Base-by-base conservation (phyloP, 2,329 filamentous ascomycete genomes). In the Alternaria consortialis region DNA sequence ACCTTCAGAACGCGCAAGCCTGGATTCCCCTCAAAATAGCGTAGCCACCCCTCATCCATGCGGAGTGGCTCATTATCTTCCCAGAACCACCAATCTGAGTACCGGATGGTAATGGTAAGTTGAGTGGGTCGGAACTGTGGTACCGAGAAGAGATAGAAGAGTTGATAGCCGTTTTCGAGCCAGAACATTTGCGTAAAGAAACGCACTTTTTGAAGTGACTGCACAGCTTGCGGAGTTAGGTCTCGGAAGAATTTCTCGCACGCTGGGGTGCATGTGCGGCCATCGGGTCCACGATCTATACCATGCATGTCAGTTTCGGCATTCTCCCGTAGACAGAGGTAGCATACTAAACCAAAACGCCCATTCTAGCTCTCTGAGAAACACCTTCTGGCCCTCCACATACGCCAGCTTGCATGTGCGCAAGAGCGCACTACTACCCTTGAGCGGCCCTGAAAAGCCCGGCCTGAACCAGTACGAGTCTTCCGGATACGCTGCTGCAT, bases 11-110 rank as follows among this genome's bases (percentile, higher is more conserved):
- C 52, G 13, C 54, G 44, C 23, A 65, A 31, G 6, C 54, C 60
- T 1, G 50, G 43, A 7, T 17, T 53, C 2, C 53, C 63, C 34
- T 39, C 36, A 39, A 63, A 63, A 4, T 17, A 37, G 9, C 32
- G 23, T 17, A 63, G 29, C 60, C 63, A 65, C 2, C 7, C 34
- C 15, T 60, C 50, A 1, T 37, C 4, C 60, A 65, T 65, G 2
- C 23, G 20, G 12, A 93, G 87, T 62, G 94, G 94, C 88, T 97
- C 97, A 83, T 97, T 94, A 77, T 97, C 92, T 83, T 94, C 96
- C 94, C 94, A 97, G 77, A 93, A 72, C 81, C 81, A 84, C 75
- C 82, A 84, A 60, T 85, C 83, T 1, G 82, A 78, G 58, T 85
- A 83, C 0, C 83, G 80, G 13, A 85, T 79, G 0, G 83, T 85